phyloP scores from a whole-genome alignment of 2,329 filamentous ascomycete species.

The Aspergillus hortae region DNA sequence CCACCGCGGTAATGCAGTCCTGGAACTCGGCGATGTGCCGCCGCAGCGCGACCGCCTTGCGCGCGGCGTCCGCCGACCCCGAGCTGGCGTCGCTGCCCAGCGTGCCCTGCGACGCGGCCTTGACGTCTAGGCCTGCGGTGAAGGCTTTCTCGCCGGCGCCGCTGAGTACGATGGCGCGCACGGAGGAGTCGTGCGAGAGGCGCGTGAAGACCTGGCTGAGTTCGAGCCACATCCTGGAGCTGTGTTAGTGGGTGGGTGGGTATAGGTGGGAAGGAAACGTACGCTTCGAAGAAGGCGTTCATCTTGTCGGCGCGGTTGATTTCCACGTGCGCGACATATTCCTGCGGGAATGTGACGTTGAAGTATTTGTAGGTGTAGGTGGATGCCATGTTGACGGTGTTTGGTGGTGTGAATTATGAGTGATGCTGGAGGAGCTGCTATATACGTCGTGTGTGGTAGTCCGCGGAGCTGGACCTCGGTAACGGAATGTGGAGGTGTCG shows the following conservation, averaged over 20 bases:
- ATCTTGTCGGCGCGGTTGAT: conserved; percentile 84
- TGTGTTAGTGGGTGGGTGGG: conserved; percentile 3
- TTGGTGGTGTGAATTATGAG: not conserved
- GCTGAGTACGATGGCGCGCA: conserved; percentile 75
- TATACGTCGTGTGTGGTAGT: too few species aligned
- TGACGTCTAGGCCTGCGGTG: conserved; percentile 79
- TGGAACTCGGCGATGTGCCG: conserved; percentile 78
- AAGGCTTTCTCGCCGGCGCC: conserved; percentile 81
- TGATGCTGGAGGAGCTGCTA: not conserved
- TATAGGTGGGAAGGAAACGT: conserved; percentile 17
- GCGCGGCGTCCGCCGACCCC: conserved; percentile 54
- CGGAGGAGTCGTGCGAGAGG: conserved; percentile 67
- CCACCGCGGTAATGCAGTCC: conserved; percentile 68
- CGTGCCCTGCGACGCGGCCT: conserved; percentile 58
- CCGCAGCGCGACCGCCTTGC: conserved; percentile 60
- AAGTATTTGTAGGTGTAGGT: conserved; percentile 53
- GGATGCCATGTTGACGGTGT: conserved; percentile 19
- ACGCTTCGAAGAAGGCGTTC: conserved; percentile 77
- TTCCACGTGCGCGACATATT: conserved; percentile 83
- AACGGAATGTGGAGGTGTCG: too few species aligned
- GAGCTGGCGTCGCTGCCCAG: conserved; percentile 27
- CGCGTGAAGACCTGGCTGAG: conserved; percentile 67
- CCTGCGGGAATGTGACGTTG: conserved; percentile 66
- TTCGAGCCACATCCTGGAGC: conserved; percentile 74
- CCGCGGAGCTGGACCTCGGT: too few species aligned